phyloP scores from a whole-genome alignment of 352 stramenopile species.

The Globisporangium megalacanthum region DNA sequence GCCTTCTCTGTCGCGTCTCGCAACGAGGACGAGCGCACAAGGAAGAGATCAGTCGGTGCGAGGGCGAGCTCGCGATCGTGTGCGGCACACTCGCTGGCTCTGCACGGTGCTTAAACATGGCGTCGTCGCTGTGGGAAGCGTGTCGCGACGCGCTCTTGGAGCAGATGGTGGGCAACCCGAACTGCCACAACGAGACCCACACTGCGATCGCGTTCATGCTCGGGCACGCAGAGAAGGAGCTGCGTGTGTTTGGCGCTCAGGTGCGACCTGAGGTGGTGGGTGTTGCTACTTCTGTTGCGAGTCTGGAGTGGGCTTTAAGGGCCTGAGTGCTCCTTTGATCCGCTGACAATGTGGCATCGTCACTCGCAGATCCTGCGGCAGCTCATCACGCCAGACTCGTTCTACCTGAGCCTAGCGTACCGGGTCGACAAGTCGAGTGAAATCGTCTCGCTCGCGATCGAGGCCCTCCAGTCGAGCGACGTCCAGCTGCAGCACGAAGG shows the following conservation, averaged over 20 bases:
- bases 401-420: conserved; percentile 42
- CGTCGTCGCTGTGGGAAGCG: conserved; percentile 18
- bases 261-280: conserved; percentile 7
- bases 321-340: background rate
- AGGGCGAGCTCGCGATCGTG: conserved; percentile 42
- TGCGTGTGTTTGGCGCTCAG: conserved; percentile 54
- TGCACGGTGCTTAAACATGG: conserved; percentile 7
- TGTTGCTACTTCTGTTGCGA: background rate
- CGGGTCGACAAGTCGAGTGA: conserved; percentile 23
- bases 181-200: conserved; percentile 21
- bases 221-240: conserved; percentile 14
- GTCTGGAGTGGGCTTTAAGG: background rate
- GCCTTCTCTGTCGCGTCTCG: conserved; percentile 33
- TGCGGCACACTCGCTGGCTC: conserved; percentile 22
- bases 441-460: conserved; percentile 30
- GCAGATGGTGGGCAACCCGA: conserved; percentile 47
- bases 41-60: conserved; percentile 36
- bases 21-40: conserved; percentile 36
- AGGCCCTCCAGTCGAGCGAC: conserved; percentile 27
- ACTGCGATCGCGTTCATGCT: conserved; percentile 42
- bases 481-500: conserved; percentile 53
- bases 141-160: conserved; percentile 49
- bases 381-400: conserved; percentile 42
- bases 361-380: conserved; percentile 44
- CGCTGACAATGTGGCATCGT: background rate